These are phyloP conservation scores for Lentinus brumalis DNA, from an alignment of 768 basidiomycete species.

Conservation along the genomic window DNA sequence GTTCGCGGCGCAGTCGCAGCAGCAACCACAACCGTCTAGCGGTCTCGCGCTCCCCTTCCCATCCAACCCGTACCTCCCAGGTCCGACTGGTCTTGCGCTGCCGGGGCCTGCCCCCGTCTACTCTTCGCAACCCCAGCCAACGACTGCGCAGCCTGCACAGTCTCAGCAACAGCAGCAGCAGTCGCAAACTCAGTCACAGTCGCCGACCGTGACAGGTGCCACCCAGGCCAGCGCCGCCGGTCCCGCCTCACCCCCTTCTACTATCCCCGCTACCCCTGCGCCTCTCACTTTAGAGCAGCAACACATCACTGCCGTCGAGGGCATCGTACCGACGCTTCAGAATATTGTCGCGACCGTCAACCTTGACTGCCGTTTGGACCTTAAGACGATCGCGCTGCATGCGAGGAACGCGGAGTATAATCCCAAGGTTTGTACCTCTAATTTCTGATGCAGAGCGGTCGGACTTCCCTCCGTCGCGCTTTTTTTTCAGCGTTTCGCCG, in stretches of 20 bases:
- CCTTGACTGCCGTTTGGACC: constrained; percentile 91
- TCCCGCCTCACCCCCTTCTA: constrained; percentile 54
- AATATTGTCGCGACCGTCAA: constrained; percentile 99
- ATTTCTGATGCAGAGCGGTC: constrained; percentile 50
- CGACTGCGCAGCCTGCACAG: constrained; percentile 12
- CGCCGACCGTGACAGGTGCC: constrained; percentile 27
- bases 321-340: constrained; percentile 98
- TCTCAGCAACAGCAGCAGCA: constrained; percentile 27
- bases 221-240: constrained; percentile 51
- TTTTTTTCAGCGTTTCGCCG: constrained; percentile 93
- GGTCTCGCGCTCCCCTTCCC: constrained; percentile 59
- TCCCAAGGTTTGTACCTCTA: constrained; percentile 87
- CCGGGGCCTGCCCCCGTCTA: constrained; percentile 58
- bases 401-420: constrained; percentile 99
- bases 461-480: constrained; percentile 61
- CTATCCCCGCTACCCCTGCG: constrained; percentile 66
- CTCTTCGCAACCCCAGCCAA: constrained; percentile 22
- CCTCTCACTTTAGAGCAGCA: constrained; percentile 88
- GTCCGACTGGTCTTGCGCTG: constrained; percentile 48
- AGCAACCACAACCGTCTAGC: constrained; percentile 38
- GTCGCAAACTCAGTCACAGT: constrained; percentile 29
- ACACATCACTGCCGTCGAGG: constrained; percentile 95
- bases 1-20: constrained; percentile 40
- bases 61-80: constrained; percentile 47
- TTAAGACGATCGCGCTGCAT: constrained; percentile 98